Evolutionary conservation across 345 rosid genomes (phyloP), one percentile per base, ranked within the genome.

Genomic region (Brassica carinata): DNA sequence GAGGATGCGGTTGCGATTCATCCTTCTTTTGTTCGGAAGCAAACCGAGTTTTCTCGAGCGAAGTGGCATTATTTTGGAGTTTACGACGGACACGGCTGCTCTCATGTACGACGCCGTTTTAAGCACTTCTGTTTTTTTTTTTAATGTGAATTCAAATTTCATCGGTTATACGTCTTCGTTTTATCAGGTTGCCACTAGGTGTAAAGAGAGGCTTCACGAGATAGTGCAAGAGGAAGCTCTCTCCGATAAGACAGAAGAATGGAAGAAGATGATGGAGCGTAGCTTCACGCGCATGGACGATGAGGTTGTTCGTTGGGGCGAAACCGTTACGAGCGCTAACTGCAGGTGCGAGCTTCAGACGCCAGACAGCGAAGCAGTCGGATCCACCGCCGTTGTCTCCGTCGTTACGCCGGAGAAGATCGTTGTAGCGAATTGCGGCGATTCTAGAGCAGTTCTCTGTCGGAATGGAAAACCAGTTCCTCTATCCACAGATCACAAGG

Each of bases 401-500:
- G 83, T 96, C 48, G 75, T 96, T 33, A 91, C 92, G 2, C 89
- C 85, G 2, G 89, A 88, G 10, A 88, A 91, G 80, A 88, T 94
- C 1, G 14, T 92, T 3, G 90, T 92, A 8, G 91, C 99, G 3
- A 96, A 96, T 57, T 92, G 98, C 38, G 99, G 99, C 2, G 99
- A 96, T 63, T 96, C 99, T 0, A 87, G 99, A 51, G 98, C 98
- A 0, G 94, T 96, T 65, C 88, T 94, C n/a, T 92, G 89, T 23
- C 92, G 97, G 3, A 90, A 89, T 31, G 95, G 95, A 45, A 88
- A 80, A 63, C 85, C 97, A 17, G 14, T 96, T 4, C 90, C 97
- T 3, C 87, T 94, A 62, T 92, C 99, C 3, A 76, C 84, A 4
- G 98, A 96, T 85, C 99, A 96, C 67, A 96, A 94, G 94, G 98